These are phyloP conservation scores for Prunus mira DNA, from an alignment of 306 rosid genomes.

Conservation along the genomic window DNA sequence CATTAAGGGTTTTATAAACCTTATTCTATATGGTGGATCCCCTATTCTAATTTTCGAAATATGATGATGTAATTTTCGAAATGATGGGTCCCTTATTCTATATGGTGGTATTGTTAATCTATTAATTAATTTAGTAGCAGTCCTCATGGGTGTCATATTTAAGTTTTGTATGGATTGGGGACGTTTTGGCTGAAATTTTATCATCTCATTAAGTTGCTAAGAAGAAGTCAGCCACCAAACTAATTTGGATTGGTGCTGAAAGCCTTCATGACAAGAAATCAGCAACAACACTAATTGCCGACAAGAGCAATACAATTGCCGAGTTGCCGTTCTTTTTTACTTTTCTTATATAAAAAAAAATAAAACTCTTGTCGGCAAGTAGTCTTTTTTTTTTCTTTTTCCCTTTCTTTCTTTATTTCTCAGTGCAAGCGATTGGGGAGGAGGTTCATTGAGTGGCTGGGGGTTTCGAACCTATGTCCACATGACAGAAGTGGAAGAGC, in stretches of 20 bases:
- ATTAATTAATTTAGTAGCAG: not conserved
- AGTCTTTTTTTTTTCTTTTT: rapidly evolving
- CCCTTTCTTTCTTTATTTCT: rapidly evolving
- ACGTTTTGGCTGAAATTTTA: not conserved
- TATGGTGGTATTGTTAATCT: not conserved
- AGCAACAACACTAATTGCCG: not conserved
- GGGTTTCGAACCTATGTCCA: too few relatives aligned
- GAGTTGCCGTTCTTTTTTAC: not conserved
- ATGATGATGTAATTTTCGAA: not conserved
- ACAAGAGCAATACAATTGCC: not conserved
- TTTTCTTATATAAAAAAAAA: too few relatives aligned
- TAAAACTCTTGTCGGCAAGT: not conserved
- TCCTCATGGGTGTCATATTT: not conserved
- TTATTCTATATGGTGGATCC: too few relatives aligned
- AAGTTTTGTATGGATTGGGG: not conserved
- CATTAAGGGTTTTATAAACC: too few relatives aligned
- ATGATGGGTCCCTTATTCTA: constrained; percentile 2
- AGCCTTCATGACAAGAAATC: not conserved
- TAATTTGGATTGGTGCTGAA: not conserved
- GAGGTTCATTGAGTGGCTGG: too few relatives aligned
- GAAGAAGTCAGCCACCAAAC: not conserved
- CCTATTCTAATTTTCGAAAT: too few relatives aligned
- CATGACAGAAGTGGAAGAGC: too few relatives aligned
- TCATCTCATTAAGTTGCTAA: not conserved
- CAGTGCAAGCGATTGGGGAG: too few relatives aligned